Evolutionary conservation across 2,329 filamentous ascomycete genomes (phyloP).

Genomic region (Exophiala sp.): DNA sequence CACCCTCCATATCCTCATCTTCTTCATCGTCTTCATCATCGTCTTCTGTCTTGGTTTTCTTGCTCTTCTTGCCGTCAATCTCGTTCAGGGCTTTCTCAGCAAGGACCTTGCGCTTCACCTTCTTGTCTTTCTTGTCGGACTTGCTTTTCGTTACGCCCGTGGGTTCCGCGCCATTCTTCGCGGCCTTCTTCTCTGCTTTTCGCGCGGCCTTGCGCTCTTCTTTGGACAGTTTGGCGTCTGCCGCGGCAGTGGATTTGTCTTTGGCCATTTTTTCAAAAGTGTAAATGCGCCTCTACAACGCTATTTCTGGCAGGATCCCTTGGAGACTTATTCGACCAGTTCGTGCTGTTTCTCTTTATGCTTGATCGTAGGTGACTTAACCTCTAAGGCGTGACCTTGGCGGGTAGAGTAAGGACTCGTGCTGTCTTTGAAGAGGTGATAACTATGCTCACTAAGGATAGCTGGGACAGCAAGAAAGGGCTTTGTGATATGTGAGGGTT

Average conservation of each 20-base stretch:
- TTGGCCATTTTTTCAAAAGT: slow-evolving; percentile 24
- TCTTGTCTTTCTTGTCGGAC: slow-evolving; percentile 48
- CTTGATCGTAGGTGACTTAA: too few species aligned
- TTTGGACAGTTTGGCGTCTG: slow-evolving; percentile 22
- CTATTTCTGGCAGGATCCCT: too few species aligned
- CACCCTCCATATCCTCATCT: slow-evolving; percentile 17
- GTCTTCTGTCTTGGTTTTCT: slow-evolving; percentile 7
- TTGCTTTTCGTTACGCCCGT: slow-evolving; percentile 32
- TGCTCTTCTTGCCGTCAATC: slow-evolving; percentile 14
- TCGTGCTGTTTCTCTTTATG: too few species aligned
- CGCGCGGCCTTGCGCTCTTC: slow-evolving; percentile 42
- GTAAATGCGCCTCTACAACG: too few species aligned
- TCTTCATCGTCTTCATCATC: slow-evolving; percentile 17
- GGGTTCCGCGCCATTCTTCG: slow-evolving; percentile 7
- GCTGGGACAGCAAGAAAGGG: too few species aligned
- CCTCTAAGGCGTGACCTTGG: too few species aligned
- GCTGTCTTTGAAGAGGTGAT: too few species aligned
- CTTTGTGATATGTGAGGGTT: too few species aligned
- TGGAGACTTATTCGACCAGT: too few species aligned
- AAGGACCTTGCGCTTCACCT: slow-evolving; percentile 33
- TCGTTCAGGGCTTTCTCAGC: slow-evolving; percentile 26
- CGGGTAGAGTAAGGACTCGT: too few species aligned
- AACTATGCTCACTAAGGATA: too few species aligned
- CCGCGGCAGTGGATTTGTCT: slow-evolving; percentile 21
- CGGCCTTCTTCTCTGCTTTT: slow-evolving; percentile 43